Conservation (phyloP, 2,329 filamentous ascomycete genomes). For the Cladosporium sp. region DNA sequence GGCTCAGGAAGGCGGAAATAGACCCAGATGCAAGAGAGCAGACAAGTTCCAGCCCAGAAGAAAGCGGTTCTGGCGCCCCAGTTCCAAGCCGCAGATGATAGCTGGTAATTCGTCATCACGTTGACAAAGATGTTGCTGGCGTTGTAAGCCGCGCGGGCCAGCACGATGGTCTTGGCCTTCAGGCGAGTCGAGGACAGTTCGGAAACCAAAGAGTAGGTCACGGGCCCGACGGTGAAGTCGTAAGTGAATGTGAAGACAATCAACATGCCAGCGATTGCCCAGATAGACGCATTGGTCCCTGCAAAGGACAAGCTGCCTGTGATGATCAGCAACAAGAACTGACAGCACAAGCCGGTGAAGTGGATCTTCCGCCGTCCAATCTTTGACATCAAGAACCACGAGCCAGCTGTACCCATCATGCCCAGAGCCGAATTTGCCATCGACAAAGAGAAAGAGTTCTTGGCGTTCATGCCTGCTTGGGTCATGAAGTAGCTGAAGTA, state of each 20-base stretch:
- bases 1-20: slow-evolving; percentile 56
- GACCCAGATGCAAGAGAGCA: slow-evolving; percentile 38
- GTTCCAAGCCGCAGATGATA: slow-evolving; percentile 14
- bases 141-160: slow-evolving; percentile 67
- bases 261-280: slow-evolving; percentile 19
- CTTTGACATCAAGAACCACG: slow-evolving; percentile 73
- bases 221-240: slow-evolving; percentile 31
- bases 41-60: slow-evolving; percentile 43
- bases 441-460: slow-evolving; percentile 44
- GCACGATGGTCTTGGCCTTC: slow-evolving; percentile 86
- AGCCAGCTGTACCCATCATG: slow-evolving; percentile 74
- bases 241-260: slow-evolving; percentile 27
- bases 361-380: slow-evolving; percentile 74
- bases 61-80: slow-evolving; percentile 16
- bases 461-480: slow-evolving; percentile 44
- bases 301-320: slow-evolving; percentile 40
- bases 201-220: slow-evolving; percentile 13
- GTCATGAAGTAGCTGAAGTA: slow-evolving; percentile 49
- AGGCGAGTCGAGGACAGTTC: slow-evolving; percentile 67
- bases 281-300: slow-evolving; percentile 49
- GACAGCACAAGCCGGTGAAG: slow-evolving; percentile 67
- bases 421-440: slow-evolving; percentile 61
- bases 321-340: slow-evolving; percentile 69
- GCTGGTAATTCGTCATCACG: slow-evolving; percentile 15
- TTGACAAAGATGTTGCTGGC: slow-evolving; percentile 17